Base-by-base conservation (phyloP, 192 early-diverging fungal species). In the Haplosporangium gracile region DNA sequence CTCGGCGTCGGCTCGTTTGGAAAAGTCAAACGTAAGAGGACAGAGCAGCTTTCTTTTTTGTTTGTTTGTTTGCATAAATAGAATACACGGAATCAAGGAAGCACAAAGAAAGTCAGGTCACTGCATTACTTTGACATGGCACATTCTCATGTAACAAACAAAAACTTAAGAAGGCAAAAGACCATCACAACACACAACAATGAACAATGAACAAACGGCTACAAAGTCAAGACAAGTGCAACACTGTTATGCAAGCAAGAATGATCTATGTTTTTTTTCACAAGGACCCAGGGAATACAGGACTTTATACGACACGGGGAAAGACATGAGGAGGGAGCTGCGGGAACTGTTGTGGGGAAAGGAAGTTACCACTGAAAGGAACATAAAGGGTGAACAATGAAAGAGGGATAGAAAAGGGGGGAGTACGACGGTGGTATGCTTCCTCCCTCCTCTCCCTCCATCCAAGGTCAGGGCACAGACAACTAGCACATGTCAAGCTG, bases 1-100 rank as follows among this genome's bases (percentile, higher is more conserved):
- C 93, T 99, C 32, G 98, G 98, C 70, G 95, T 96, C 34, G 98
- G 98, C 16, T 97, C 97, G 11, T 99, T 99, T 92, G 98, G 97
- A 71, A 99, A 99, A 92, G 98, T 99, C 55, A 99, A 99, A 90
- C 91, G 98, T 98, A 94, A 90, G 91, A 16, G 11, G 13, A 68
- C 43, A 6, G 68, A 26, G 11, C 4, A 40, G 34, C 24, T 81
- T 26, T 22, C 72, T 24, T 45, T 32, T 68, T 51, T n/a, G n/a
- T n/a, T 83, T n/a, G 11, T 68, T 49, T 36, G 42, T 63, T 68
- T 34, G 4, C 75, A 26, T 18, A 51, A 2, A 65, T 24, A 4
- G 36, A 51, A 49, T 4, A 32, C 70, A 73, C 15, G 72, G 29
- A 53, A 74, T 4, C 47, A 47, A 34, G 24, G 26, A 49, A 74